These are phyloP conservation scores for Psilocybe cubensis DNA, from an alignment of 768 basidiomycete genomes.

Conservation along the genomic window DNA sequence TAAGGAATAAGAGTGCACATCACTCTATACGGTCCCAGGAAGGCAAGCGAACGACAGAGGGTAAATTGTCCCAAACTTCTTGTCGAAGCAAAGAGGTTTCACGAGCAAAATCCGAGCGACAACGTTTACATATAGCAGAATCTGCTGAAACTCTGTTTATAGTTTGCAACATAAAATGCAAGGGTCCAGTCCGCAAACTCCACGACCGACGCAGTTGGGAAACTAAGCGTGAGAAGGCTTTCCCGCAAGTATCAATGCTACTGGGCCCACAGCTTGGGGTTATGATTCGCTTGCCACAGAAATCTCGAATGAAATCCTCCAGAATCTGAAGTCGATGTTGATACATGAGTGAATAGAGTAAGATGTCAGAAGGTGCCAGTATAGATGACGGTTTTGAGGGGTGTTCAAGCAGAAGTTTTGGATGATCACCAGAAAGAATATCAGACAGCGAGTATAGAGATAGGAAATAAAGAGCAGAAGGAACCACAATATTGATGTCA, in stretches of 20 bases:
- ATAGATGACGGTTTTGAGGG: constrained; percentile 52
- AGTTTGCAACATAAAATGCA: constrained; percentile 57
- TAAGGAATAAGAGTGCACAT: not conserved
- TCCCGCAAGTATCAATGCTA: constrained; percentile 32
- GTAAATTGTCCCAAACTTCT: constrained; percentile 52
- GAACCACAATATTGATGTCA: constrained; percentile 48
- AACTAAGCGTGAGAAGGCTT: constrained; percentile 45
- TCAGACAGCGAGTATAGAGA: constrained; percentile 57
- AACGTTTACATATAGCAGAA: constrained; percentile 43
- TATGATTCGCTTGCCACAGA: constrained; percentile 36
- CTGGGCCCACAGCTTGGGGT: constrained; percentile 32
- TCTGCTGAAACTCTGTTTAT: constrained; percentile 41
- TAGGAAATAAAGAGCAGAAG: constrained; percentile 60
- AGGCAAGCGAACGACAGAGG: constrained; percentile 46
- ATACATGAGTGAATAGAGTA: constrained; percentile 58
- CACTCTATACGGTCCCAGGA: constrained; percentile 38
- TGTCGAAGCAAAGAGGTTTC: constrained; percentile 43
- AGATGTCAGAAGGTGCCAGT: constrained; percentile 44
- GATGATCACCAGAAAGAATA: constrained; percentile 51
- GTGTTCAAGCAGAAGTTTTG: constrained; percentile 51
- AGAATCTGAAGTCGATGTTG: constrained; percentile 54
- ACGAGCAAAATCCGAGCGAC: constrained; percentile 43
- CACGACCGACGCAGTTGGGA: constrained; percentile 50
- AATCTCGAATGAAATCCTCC: constrained; percentile 49
- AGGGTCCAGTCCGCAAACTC: constrained; percentile 52